Evolutionary conservation across 2,329 filamentous ascomycete genomes (phyloP), one percentile per base, ranked within the genome.

Genomic region (Apiospora rasikravindrae): DNA sequence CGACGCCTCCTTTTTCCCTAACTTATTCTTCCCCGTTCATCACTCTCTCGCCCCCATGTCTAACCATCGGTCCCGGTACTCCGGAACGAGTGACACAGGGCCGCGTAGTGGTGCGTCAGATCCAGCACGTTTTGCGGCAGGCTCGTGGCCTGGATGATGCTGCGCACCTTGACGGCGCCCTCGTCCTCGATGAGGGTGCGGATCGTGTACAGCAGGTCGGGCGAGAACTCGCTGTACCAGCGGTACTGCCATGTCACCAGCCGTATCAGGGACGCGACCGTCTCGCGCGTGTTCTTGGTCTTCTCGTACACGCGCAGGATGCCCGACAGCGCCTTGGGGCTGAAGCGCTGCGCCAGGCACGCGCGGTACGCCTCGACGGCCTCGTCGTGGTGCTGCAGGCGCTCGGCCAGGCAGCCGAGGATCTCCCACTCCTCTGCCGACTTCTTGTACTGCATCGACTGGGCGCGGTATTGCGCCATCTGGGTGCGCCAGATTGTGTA

Each of bases 401-500:
- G 92, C 82, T 98, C 94, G 0, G 96, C 96, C 22, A 99, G 88
- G 72, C 95, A 93, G 53, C 96, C 96, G 0, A 99, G 89, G 70
- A 99, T 98, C 83, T 99, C 96, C 96, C 96, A 99, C 81, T 99
- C 96, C 76, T 98, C 95, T 1, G 96, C 93, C 0, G 93, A 96
- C 84, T 98, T 99, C 84, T 96, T 96, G 86, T 98, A 99, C 76
- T 97, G 92, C 82, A 98, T 92, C 74, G 96, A 93, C 82, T 98
- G 96, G 70, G 96, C 94, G 29, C 94, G 92, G 81, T 95, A 98
- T 81, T 98, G 96, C 0, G 95, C 94, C 90, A 98, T 96, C 82
- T 99, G 96, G 0, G 96, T 98, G 71, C 96, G 92, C 96, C 96
- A 99, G 82, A 99, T 99, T 16, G 96, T 99, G 86, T 99, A 99